Conservation (phyloP, 2,329 filamentous ascomycete genomes). For the Zasmidium angulare region DNA sequence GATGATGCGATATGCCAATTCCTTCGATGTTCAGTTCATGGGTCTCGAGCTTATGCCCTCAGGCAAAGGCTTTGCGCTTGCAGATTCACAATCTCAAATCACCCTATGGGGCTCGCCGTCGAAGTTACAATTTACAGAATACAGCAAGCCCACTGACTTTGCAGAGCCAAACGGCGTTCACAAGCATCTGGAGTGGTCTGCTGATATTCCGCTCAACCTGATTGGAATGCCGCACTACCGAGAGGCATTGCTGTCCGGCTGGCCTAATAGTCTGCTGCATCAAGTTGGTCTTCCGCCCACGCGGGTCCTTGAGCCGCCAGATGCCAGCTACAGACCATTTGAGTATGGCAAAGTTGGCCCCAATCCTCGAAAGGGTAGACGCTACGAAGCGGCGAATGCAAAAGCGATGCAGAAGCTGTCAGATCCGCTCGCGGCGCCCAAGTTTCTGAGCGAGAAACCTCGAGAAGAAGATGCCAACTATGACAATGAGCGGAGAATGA, state of each 20-base stretch:
- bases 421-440: conserved; percentile 72
- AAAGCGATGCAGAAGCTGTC: conserved; percentile 55
- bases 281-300: conserved; percentile 81
- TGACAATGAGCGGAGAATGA: conserved; percentile 44
- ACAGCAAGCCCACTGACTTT: conserved; percentile 74
- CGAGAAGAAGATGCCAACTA: conserved; percentile 53
- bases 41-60: conserved; percentile 85
- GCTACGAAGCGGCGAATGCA: conserved; percentile 69
- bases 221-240: conserved; percentile 94
- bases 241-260: conserved; percentile 81
- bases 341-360: conserved; percentile 61
- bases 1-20: conserved; percentile 79
- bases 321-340: conserved; percentile 66
- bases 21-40: conserved; percentile 67
- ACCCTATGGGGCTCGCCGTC: conserved; percentile 86
- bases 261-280: conserved; percentile 80
- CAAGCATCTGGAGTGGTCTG: conserved; percentile 42
- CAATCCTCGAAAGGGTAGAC: conserved; percentile 62
- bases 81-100: conserved; percentile 74
- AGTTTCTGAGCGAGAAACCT: conserved; percentile 92
- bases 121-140: conserved; percentile 84
- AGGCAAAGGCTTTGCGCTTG: conserved; percentile 79
- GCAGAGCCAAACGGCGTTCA: conserved; percentile 63
- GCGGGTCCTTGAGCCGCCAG: conserved; percentile 66
- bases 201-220: conserved; percentile 76